Conservation (phyloP, 805 yeast genomes). For the Blastobotrys parvus region DNA sequence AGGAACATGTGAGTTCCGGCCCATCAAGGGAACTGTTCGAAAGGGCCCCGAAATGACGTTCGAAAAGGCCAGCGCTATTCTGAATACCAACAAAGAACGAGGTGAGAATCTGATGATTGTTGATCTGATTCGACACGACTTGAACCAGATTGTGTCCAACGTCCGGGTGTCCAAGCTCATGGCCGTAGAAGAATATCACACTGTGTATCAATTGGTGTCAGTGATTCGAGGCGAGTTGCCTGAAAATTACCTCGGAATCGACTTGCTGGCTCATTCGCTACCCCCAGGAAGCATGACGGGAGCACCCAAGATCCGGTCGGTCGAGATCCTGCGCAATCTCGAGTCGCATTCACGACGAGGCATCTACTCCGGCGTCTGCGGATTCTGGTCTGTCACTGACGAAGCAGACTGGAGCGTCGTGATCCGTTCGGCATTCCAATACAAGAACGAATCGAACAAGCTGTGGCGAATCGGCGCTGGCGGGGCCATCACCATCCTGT, state of each 20-base stretch:
- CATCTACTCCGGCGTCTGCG: conserved; percentile 87
- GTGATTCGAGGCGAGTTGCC: conserved; percentile 63
- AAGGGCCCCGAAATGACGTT: conserved; percentile 47
- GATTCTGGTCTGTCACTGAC: conserved; percentile 86
- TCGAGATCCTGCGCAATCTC: conserved; percentile 61
- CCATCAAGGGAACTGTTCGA: conserved; percentile 92
- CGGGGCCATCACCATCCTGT: conserved; percentile 90
- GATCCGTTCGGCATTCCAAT: conserved; percentile 73
- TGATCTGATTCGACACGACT: conserved; percentile 88
- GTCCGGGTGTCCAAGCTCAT: conserved; percentile 74
- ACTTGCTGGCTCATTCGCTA: conserved; percentile 63
- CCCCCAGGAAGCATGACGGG: conserved; percentile 99
- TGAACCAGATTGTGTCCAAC: conserved; percentile 53
- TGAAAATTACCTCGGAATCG: conserved; percentile 54
- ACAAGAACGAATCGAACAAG: conserved; percentile 37
- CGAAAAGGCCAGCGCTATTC: conserved; percentile 51
- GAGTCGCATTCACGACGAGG: conserved; percentile 59
- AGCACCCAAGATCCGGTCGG: conserved; percentile 92
- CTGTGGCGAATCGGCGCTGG: conserved; percentile 94
- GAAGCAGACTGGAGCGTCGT: conserved; percentile 95
- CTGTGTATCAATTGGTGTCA: conserved; percentile 87
- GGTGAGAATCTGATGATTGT: conserved; percentile 97
- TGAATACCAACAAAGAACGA: conserved; percentile 81
- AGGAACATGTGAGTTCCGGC: conserved; percentile 66
- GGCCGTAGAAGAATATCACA: conserved; percentile 86